Evolutionary conservation across 2,329 filamentous ascomycete species (phyloP), one percentile per base, ranked within the genome.

Genomic region (Penicillium hesseltinei): DNA sequence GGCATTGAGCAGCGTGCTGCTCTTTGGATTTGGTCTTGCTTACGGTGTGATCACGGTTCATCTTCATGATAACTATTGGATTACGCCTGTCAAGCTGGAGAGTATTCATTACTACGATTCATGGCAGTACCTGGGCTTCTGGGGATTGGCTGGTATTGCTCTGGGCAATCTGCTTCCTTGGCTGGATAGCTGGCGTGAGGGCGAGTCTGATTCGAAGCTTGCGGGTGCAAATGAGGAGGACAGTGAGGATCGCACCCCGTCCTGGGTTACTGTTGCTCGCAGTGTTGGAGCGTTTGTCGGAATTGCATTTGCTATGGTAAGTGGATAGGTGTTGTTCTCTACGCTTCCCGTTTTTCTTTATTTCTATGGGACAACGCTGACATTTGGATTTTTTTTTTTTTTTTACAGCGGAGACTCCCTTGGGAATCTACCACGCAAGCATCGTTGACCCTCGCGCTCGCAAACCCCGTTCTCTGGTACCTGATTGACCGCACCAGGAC

Each of bases 381-480:
- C 56, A 54, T 53, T 36, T 40, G n/a, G 25, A 19, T 5, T 23
- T 23, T 23, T 23, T 42, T 29, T 59, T 64, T 58, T 64, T 60
- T 33, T 45, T 47, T 47, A 47, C 66, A 95, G 91, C 88, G 94
- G 63, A 91, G 90, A 74, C 84, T 97, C 10, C 90, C 91, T 1
- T 99, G 94, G 94, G 84, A 92, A 67, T 97, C 92, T 9, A 94
- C 92, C 1, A 85, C 96, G n/a, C 94, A 99, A 75, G 87, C 95
- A 21, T 95, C 92, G 1, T 76, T 95, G 27, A 94, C 92, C 1
- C 86, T 99, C 48, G 90, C 92, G 23, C 85, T 97, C 58, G 91
- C 89, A 21, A 97, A 97, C 71, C 93, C 94, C 1, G 89, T 94
- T 10, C 80, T 99, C 19, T 99, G 94, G 94, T 99, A 96, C 76